Percentiles rank a stretch among this genome's conserved stretches.
Evolutionary conservation across 2,329 filamentous ascomycete species (phyloP).

Genomic region (Exophiala viscosa): DNA sequence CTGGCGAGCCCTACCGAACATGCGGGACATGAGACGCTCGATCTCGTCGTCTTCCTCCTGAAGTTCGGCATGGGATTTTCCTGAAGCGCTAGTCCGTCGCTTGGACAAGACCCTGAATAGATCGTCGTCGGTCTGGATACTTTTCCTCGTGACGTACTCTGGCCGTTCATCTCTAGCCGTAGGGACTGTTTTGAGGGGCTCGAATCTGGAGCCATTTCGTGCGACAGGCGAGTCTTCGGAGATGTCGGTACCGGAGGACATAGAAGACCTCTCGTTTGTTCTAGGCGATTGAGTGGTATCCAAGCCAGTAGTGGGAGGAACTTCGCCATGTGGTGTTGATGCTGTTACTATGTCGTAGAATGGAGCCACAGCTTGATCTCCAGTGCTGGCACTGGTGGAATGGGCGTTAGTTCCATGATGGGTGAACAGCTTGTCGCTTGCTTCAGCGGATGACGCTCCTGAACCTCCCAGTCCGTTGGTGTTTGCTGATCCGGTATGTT

Average conservation of each 20-base stretch:
- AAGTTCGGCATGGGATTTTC: slow-evolving; percentile 17
- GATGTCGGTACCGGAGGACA: slow-evolving; percentile 2
- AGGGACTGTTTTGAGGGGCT: slow-evolving; percentile 12
- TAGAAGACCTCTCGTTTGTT: neutral
- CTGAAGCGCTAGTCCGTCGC: slow-evolving; percentile 22
- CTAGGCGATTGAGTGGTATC: neutral
- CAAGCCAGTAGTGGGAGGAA: neutral
- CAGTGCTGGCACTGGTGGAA: too few relatives aligned
- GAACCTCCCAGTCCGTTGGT: too few relatives aligned
- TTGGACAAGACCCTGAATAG: slow-evolving; percentile 24
- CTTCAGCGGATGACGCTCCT: too few relatives aligned
- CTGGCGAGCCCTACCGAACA: slow-evolving; percentile 65
- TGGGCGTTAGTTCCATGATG: too few relatives aligned
- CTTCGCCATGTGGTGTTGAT: neutral
- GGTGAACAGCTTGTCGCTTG: too few relatives aligned
- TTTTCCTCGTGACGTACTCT: slow-evolving; percentile 11
- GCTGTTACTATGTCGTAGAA: neutral
- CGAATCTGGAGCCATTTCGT: slow-evolving; percentile 6
- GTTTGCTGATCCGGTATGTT: too few relatives aligned
- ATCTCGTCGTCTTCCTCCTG: slow-evolving; percentile 27
- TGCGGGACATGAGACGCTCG: slow-evolving; percentile 58
- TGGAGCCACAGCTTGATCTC: too few relatives aligned
- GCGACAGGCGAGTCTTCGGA: slow-evolving; percentile 5
- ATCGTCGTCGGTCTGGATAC: slow-evolving; percentile 22
- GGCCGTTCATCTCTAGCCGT: slow-evolving; percentile 15